Evolutionary conservation across 1,284 basidiomycete genomes (phyloP), one percentile per base, ranked within the genome.

Genomic region (Cryptococcus sp.): DNA sequence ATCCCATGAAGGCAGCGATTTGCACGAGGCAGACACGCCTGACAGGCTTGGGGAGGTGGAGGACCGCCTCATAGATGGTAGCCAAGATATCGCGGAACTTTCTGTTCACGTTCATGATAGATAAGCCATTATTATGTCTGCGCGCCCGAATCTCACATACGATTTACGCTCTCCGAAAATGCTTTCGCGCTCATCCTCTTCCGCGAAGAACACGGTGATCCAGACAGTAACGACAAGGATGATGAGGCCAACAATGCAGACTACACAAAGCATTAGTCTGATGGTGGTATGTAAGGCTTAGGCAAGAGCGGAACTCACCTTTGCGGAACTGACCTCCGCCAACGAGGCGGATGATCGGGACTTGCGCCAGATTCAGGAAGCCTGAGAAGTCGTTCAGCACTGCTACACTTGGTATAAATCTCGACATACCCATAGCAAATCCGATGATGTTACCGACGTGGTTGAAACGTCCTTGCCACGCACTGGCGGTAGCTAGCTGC

Each of bases 381-480:
- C 93, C 92, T 86, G 73, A 15, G 25, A 15, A 19, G 43, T 5
- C 5, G 15, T 13, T 57, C 44, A 57, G 55, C n/a, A 19, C 11
- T 43, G 10, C 19, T 26, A 45, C 25, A 22, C 22, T 22, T 22
- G 34, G 19, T 26, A 26, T 39, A 13, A 25, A 6, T 25, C 2
- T 29, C 16, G 23, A 73, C 83, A 59, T 72, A 87, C 90, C 92
- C 69, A 93, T 88, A 1, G 89, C 89, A 77, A 88, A 96, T 1
- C 94, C 93, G 64, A 94, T 78, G 54, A 96, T 94, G 71, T 93
- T 96, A 23, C 92, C 93, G n/a, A 91, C 86, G 73, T 96, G 92
- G 48, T 87, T 88, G 89, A 96, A 94, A 57, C 92, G 83, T 17
- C 93, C 91, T 67, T 97, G 93, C 94, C 95, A 99, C n/a, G 95